Base-by-base conservation (phyloP, 352 stramenopile genomes). In the Phytophthora citrophthora region DNA sequence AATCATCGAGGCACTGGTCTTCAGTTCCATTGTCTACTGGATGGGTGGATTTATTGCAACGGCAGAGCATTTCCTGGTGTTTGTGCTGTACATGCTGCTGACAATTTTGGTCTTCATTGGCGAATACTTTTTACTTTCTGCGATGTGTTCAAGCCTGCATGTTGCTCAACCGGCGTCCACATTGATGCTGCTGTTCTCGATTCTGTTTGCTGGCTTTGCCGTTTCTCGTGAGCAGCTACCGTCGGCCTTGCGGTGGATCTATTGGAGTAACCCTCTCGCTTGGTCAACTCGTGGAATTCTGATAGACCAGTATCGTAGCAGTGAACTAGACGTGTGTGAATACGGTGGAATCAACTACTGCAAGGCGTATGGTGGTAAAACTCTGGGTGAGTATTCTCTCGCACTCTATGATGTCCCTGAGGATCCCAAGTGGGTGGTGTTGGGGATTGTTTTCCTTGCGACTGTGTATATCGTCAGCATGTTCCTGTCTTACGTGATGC, bases 1-100 rank as follows among this genome's bases (percentile, higher is more conserved):
- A 53, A 13, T 83, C 12, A 61, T 85, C 8, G 89, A 96, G 72
- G 76, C 76, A 1, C 38, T 93, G 3, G 45, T 94, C 16, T 95
- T 97, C 74, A 83, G 86, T 36, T 82, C 76, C 2, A 64, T 94
- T 43, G 64, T 96, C 11, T 97, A 95, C 61, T 95, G 77, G 73
- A 77, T 94, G 54, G 71, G 86, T 49, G 89, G 88, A 16, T 77
- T 97, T 18, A 59, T 68, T 16, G 43, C 55, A 10, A 59, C 48
- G 3, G 13, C 53, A 5, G 51, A 66, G 43, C 57, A 67, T 13
- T 81, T 74, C 41, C 2, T 64, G n/a, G 58, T 74, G 16, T 89
- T 86, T 67, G 52, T 81, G 39, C 26, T 75, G 52, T 70, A 84
- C 29, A 64, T 89, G 48, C 44, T 89, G 24, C 38, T 88, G 31